Conservation (phyloP, 345 rosid genomes). For the Geranium brycei region DNA sequence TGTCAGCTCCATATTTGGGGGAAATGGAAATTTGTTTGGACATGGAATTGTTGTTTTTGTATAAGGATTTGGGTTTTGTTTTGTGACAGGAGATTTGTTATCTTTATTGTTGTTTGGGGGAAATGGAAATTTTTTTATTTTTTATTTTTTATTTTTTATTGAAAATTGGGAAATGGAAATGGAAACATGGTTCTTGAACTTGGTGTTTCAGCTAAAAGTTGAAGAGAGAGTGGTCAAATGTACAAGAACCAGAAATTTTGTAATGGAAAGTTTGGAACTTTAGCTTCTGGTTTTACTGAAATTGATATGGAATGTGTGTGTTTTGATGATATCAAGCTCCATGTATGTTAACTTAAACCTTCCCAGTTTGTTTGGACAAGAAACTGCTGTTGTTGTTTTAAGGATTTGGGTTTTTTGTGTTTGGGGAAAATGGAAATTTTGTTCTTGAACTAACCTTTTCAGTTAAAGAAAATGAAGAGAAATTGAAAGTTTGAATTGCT, state of each 20-base stretch:
- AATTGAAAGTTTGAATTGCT: too few species aligned
- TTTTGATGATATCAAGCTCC: slow-evolving; percentile 8
- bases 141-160: too few species aligned
- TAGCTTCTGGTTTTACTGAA: background rate
- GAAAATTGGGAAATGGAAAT: too few species aligned
- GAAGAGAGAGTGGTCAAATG: too few species aligned
- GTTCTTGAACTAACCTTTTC: too few species aligned
- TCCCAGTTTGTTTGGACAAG: background rate
- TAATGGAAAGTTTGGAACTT: background rate
- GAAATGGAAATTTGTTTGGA: background rate
- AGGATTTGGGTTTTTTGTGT: background rate
- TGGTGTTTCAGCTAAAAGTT: too few species aligned
- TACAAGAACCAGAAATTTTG: background rate
- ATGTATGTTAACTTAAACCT: background rate
- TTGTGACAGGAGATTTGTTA: background rate
- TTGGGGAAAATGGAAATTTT: background rate
- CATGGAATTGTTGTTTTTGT: background rate
- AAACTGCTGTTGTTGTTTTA: background rate
- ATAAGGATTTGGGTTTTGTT: background rate
- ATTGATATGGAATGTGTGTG: background rate
- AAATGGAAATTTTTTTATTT: too few species aligned
- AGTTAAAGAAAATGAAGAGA: too few species aligned
- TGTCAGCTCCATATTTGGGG: slow-evolving; percentile 2
- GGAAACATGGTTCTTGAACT: too few species aligned
- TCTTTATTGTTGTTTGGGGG: too few species aligned